Percentiles rank a stretch among this genome's conserved stretches.
Conservation (phyloP, 148 eudicot genomes). For the Selenicereus undatus region DNA sequence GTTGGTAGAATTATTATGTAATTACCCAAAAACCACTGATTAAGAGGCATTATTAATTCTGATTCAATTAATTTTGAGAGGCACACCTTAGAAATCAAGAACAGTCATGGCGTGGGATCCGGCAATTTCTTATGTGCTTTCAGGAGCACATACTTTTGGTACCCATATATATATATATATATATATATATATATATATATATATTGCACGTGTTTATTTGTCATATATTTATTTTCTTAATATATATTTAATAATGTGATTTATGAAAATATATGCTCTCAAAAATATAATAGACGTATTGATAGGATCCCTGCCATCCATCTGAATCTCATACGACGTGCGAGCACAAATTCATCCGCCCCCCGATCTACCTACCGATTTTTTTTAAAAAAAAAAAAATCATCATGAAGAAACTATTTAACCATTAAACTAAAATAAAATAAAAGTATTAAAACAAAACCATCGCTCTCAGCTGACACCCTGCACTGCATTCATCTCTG, state of each 20-base stretch:
- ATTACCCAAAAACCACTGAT: not conserved
- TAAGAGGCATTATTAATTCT: not conserved
- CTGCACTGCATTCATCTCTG: too few relatives aligned
- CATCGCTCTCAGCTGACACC: not conserved
- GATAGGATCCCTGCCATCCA: not conserved
- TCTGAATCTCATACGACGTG: slow-evolving; percentile 1
- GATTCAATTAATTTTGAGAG: not conserved
- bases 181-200: too few relatives aligned
- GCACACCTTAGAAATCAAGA: not conserved
- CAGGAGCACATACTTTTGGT: too few relatives aligned
- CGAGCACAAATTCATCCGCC: not conserved
- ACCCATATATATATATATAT: too few relatives aligned
- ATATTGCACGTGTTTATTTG: too few relatives aligned
- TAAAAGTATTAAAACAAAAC: not conserved
- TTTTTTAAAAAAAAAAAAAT: not conserved
- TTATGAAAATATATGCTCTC: too few relatives aligned
- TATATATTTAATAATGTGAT: too few relatives aligned
- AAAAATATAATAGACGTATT: too few relatives aligned
- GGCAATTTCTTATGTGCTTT: too few relatives aligned
- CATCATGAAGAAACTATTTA: too few relatives aligned
- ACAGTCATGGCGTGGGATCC: not conserved
- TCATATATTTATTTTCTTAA: too few relatives aligned
- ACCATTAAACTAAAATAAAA: not conserved
- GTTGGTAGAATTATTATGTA: not conserved
- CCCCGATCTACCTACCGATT: too few relatives aligned